Evolutionary conservation across 2,329 filamentous ascomycete species (phyloP), one percentile per base, ranked within the genome.

Genomic region (Fusarium tjaetaba): DNA sequence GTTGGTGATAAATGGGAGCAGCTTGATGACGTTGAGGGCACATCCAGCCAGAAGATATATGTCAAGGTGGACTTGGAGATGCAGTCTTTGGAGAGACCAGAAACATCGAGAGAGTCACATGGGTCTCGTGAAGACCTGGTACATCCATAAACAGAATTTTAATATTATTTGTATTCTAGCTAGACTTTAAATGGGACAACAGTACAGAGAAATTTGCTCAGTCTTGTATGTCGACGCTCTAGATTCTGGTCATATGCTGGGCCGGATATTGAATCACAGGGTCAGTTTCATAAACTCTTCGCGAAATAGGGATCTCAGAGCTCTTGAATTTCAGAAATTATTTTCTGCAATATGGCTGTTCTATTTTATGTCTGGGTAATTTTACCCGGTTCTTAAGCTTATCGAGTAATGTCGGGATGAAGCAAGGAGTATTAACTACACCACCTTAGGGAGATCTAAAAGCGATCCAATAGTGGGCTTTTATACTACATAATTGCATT

Each of bases 41-140:
- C 28, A 6, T 64, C 66, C 3, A 43, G 24, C 6, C 36, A 42
- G 20, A 64, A 64, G 18, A 69, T 69, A 9, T 56, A 64, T n/a
- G 57, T 69, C 5, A 68, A 52, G 24, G 66, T 69, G 2, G 65
- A 69, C 20, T 8, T 69, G 24, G 66, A 64, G 16, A 69, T 69
- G 66, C 66, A 46, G 0, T 52, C 39, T 5, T 4, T 69, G 34
- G 58, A 69, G 28, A 56, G 58, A 11, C 41, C 34, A 13, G 32
- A 38, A 5, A 64, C 65, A 22, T 41, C 55, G 13, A 38, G 49
- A n/a, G 48, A 34, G 18, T 68, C 42, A 18, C 9, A 62, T 1
- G 55, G 41, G 11, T 68, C 43, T 9, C 51, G 62, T 0, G 62
- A 67, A 14, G 52, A 67, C 13, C 7, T 67, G 16, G 52, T 66